phyloP scores from a whole-genome alignment of 352 stramenopile genomes.

The Pythium aphanidermatum region DNA sequence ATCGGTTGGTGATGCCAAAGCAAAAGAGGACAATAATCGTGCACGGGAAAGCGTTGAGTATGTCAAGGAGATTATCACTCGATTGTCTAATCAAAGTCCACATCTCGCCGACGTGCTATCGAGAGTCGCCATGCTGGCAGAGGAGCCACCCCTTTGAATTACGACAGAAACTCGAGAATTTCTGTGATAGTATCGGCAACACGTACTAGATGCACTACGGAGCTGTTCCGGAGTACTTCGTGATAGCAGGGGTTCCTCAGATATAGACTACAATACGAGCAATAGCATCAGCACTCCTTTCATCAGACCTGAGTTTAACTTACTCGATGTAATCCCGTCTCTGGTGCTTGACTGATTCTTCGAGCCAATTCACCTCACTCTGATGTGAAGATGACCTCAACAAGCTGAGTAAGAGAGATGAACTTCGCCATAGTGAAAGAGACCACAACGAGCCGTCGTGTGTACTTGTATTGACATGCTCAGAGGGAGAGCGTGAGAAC shows the following conservation, averaged over 20 bases:
- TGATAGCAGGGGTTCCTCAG: slow-evolving; percentile 30
- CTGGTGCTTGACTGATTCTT: slow-evolving; percentile 19
- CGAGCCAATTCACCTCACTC: too few species aligned
- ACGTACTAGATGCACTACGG: slow-evolving; percentile 25
- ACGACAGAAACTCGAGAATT: slow-evolving; percentile 26
- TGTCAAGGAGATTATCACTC: slow-evolving; percentile 52
- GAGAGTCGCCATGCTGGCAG: slow-evolving; percentile 70
- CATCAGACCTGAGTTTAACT: too few species aligned
- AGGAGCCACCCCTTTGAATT: slow-evolving; percentile 45
- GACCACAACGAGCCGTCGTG: slow-evolving; percentile 20
- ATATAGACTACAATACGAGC: slow-evolving; percentile 31
- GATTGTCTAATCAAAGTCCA: slow-evolving; percentile 58
- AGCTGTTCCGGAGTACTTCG: slow-evolving; percentile 14
- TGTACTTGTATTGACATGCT: slow-evolving; percentile 6
- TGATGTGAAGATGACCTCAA: too few species aligned
- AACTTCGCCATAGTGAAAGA: slow-evolving; percentile 43
- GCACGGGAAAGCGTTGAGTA: slow-evolving; percentile 33
- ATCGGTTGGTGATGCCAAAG: slow-evolving; percentile 41
- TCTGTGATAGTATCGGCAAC: slow-evolving; percentile 19
- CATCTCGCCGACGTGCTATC: slow-evolving; percentile 81
- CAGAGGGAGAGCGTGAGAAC: slow-evolving; percentile 10
- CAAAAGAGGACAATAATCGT: slow-evolving; percentile 45
- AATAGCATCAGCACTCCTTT: background rate
- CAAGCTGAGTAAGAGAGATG: slow-evolving; percentile 32
- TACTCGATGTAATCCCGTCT: slow-evolving; percentile 51